Percentiles rank a stretch among this genome's conserved stretches.
Conservation (phyloP, 1,284 basidiomycete genomes). For the Austroboletus niveus region DNA sequence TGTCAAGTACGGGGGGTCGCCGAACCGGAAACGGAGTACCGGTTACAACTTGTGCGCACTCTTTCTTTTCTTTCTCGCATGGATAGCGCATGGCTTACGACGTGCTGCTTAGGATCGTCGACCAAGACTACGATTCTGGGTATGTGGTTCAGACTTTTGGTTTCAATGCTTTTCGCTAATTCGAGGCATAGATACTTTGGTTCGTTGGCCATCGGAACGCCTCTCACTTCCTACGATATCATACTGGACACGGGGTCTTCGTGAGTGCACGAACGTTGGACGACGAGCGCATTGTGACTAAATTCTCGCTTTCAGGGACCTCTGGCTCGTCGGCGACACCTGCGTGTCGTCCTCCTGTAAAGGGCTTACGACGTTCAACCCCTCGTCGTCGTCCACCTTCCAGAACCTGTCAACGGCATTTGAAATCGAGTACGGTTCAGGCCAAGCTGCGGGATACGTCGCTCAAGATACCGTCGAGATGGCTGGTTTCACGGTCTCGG, state of each 20-base stretch:
- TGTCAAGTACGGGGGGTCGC: slow-evolving; percentile 18
- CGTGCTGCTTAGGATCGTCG: slow-evolving; percentile 17
- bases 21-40: slow-evolving; percentile 22
- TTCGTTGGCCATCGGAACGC: slow-evolving; percentile 42
- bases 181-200: slow-evolving; percentile 36
- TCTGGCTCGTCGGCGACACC: slow-evolving; percentile 20
- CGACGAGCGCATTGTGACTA: background rate
- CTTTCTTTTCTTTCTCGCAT: background rate
- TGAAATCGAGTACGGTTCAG: slow-evolving; percentile 23
- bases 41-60: slow-evolving; percentile 29
- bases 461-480: slow-evolving; percentile 42
- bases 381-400: slow-evolving; percentile 30
- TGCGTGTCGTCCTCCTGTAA: slow-evolving; percentile 15
- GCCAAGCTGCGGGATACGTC: slow-evolving; percentile 31
- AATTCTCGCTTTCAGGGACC: slow-evolving; percentile 15
- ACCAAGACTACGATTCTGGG: slow-evolving; percentile 28
- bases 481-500: slow-evolving; percentile 42
- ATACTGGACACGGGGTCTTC: slow-evolving; percentile 60
- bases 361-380: slow-evolving; percentile 9
- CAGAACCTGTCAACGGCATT: slow-evolving; percentile 22
- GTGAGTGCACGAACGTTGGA: slow-evolving; percentile 24
- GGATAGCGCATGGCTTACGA: slow-evolving; percentile 6
- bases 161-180: slow-evolving; percentile 1
- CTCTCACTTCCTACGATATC: slow-evolving; percentile 38
- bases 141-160: slow-evolving; percentile 7